Percentiles rank a stretch among this genome's conserved stretches.
These are phyloP conservation scores for Gossypium arboreum DNA, from an alignment of 345 rosid species.

Conservation along the genomic window DNA sequence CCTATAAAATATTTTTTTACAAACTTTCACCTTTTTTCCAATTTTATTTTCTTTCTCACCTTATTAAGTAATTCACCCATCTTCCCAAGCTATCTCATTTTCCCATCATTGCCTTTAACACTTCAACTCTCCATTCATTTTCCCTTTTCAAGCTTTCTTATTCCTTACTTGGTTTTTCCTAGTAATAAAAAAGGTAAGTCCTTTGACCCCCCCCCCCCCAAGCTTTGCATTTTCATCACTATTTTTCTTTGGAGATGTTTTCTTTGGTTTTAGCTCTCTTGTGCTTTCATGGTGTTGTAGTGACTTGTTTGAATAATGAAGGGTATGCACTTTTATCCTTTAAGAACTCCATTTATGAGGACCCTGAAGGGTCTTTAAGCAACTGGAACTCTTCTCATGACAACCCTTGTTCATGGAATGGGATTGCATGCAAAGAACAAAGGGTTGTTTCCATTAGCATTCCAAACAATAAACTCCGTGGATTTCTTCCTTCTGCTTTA, in stretches of 20 bases:
- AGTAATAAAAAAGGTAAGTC: constrained; percentile 25
- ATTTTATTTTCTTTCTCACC: constrained; percentile 17
- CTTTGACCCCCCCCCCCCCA: constrained; percentile 1
- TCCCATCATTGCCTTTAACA: background rate
- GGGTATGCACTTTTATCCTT: constrained; percentile 74
- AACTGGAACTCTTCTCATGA: constrained; percentile 82
- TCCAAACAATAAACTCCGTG: constrained; percentile 76
- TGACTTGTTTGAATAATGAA: constrained; percentile 48
- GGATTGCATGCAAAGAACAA: constrained; percentile 76
- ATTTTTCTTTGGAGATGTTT: constrained; percentile 26
- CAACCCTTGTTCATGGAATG: constrained; percentile 86
- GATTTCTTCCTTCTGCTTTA: constrained; percentile 70
- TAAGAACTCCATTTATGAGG: constrained; percentile 56
- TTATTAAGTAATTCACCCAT: constrained; percentile 20
- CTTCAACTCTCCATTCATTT: background rate
- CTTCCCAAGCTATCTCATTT: constrained; percentile 12
- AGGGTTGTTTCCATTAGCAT: constrained; percentile 78
- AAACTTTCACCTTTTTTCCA: no score
- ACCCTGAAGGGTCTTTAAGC: constrained; percentile 73
- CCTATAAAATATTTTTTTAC: no score
- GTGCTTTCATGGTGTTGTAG: constrained; percentile 23
- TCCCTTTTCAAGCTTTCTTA: constrained; percentile 20
- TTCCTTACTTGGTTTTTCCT: constrained; percentile 18
- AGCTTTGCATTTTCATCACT: background rate
- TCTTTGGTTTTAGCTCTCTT: constrained; percentile 35